phyloP scores from a whole-genome alignment of 768 basidiomycete species.

The Rickenella mellea region DNA sequence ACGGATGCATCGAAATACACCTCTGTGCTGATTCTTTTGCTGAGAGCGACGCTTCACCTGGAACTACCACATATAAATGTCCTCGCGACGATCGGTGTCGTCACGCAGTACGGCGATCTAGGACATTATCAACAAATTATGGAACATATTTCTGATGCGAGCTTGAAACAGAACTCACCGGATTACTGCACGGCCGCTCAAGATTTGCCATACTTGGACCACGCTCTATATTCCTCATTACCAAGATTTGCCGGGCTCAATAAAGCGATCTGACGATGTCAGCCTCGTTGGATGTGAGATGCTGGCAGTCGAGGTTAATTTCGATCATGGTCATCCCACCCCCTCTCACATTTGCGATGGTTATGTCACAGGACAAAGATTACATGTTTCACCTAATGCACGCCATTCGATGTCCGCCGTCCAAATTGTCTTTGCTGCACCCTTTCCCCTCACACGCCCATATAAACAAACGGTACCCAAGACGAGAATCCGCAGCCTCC shows the following conservation, averaged over 20 bases:
- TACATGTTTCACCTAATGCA: slow-evolving; percentile 88
- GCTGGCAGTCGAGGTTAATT: slow-evolving; percentile 93
- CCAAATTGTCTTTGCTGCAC: too few relatives aligned
- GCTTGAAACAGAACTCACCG: slow-evolving; percentile 83
- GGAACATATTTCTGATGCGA: slow-evolving; percentile 1
- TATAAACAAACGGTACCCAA: too few relatives aligned
- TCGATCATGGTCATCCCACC: too few relatives aligned
- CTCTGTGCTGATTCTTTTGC: slow-evolving; percentile 81
- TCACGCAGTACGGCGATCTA: slow-evolving; percentile 83
- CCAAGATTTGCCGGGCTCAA: slow-evolving; percentile 74
- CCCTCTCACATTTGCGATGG: too few relatives aligned
- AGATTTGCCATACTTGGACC: slow-evolving; percentile 83
- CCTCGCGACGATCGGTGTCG: slow-evolving; percentile 88
- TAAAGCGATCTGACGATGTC: slow-evolving; percentile 88
- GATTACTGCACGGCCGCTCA: slow-evolving; percentile 98
- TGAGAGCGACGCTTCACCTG: slow-evolving; percentile 94
- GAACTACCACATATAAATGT: slow-evolving; percentile 99
- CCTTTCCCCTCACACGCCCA: too few relatives aligned
- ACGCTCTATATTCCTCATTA: slow-evolving; percentile 53
- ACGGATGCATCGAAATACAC: slow-evolving; percentile 94
- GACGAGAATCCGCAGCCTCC: too few relatives aligned
- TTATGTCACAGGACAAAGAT: too few relatives aligned
- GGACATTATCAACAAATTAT: slow-evolving; percentile 36
- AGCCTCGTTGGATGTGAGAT: slow-evolving; percentile 93
- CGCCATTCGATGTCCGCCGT: too few relatives aligned